A percentile compares a stretch with the other conserved stretches of the same genome.
These are phyloP conservation scores for Candida nitratophila DNA, from an alignment of 805 yeast genomes.

Conservation along the genomic window DNA sequence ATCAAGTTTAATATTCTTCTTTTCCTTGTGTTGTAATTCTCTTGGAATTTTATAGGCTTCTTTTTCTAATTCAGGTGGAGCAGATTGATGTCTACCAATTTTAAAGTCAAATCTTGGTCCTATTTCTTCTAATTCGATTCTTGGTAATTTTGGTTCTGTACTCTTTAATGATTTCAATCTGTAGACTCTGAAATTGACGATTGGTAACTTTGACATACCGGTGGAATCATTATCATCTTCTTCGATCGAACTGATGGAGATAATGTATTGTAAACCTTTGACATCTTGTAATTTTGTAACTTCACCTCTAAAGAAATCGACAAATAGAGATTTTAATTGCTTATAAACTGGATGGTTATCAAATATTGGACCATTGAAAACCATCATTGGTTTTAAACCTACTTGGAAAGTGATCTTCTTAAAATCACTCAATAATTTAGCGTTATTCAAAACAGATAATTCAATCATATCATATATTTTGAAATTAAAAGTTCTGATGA, in stretches of 20 bases:
- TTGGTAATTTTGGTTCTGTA: conserved; percentile 77
- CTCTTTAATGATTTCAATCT: conserved; percentile 73
- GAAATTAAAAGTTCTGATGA: conserved; percentile 83
- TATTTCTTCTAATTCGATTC: conserved; percentile 89
- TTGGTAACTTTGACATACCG: conserved; percentile 50
- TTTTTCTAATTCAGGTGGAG: conserved; percentile 83
- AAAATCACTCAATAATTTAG: conserved; percentile 74
- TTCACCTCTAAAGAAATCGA: conserved; percentile 89
- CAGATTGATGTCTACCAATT: conserved; percentile 77
- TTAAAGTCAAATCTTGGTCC: conserved; percentile 95
- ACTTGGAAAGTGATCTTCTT: conserved; percentile 71
- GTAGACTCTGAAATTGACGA: conserved; percentile 86
- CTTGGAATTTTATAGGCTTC: conserved; percentile 80
- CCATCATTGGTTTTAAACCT: conserved; percentile 91
- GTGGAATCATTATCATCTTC: conserved; percentile 70
- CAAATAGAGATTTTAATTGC: conserved; percentile 79
- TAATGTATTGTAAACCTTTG: conserved; percentile 89
- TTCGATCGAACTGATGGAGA: conserved; percentile 69
- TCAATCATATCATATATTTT: conserved; percentile 94
- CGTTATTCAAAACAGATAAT: conserved; percentile 61
- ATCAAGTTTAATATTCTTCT: conserved; percentile 87
- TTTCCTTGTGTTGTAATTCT: conserved; percentile 71
- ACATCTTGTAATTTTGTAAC: conserved; percentile 80
- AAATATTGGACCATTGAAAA: conserved; percentile 87
- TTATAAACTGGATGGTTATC: conserved; percentile 81